Percentiles rank a stretch among this genome's conserved stretches.
Evolutionary conservation across 2,329 filamentous ascomycete species (phyloP).

Genomic region (Lasiodiplodia citricola): DNA sequence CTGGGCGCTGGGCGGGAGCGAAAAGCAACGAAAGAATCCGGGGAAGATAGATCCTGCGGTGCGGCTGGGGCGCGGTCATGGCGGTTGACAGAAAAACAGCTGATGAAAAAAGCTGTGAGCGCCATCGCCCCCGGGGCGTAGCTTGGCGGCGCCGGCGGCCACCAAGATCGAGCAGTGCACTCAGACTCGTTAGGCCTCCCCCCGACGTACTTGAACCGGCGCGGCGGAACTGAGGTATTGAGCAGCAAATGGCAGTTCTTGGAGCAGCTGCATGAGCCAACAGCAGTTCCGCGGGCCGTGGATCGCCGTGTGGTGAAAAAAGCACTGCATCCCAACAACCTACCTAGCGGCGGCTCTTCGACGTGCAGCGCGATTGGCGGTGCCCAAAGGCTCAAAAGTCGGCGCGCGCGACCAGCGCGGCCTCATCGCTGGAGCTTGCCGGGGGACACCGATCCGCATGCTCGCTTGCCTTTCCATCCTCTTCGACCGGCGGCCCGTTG

Average conservation of each 20-base stretch:
- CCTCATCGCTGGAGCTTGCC: slow-evolving; percentile 26
- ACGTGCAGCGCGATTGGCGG: no score
- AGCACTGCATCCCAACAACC: slow-evolving; percentile 23
- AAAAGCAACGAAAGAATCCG: slow-evolving; percentile 25
- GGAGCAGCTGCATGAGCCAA: not conserved
- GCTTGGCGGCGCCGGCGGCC: no score
- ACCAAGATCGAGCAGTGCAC: not conserved
- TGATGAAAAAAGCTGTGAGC: not conserved
- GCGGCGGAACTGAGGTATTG: not conserved
- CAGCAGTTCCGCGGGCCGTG: slow-evolving; percentile 1
- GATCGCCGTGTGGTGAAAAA: no score
- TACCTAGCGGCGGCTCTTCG: no score
- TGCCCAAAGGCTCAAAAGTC: no score
- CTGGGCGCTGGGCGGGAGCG: slow-evolving; percentile 20
- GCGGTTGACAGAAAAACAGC: slow-evolving; percentile 19
- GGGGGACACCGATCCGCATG: slow-evolving; percentile 25
- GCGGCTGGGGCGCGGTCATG: not conserved
- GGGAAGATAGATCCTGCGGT: slow-evolving; percentile 25
- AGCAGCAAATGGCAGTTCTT: no score
- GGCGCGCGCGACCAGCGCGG: not conserved
- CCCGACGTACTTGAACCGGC: not conserved
- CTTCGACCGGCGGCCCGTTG: slow-evolving; percentile 21
- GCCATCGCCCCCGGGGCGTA: not conserved
- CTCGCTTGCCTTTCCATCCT: slow-evolving; percentile 22
- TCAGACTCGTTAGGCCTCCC: not conserved